These are phyloP conservation scores for Wickerhamiella sergipiensis DNA, from an alignment of 805 yeast species.

Conservation along the genomic window DNA sequence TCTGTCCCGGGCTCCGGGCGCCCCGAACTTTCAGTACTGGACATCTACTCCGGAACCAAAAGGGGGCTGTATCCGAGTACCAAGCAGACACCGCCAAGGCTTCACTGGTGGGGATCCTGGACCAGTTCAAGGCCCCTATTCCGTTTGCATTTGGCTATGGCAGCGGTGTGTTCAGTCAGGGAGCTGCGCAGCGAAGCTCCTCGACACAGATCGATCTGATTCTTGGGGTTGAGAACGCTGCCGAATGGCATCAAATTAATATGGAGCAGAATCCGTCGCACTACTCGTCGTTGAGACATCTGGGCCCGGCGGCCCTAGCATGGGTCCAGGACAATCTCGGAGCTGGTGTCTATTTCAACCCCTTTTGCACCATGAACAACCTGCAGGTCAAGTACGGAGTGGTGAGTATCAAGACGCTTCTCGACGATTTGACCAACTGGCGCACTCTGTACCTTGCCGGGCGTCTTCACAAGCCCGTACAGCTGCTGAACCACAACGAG, in stretches of 20 bases:
- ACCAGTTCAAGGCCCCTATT: slow-evolving; percentile 57
- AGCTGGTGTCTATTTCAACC: slow-evolving; percentile 90
- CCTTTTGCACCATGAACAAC: slow-evolving; percentile 56
- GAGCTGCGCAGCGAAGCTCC: slow-evolving; percentile 27
- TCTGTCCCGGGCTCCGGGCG: neutral
- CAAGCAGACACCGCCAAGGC: slow-evolving; percentile 4
- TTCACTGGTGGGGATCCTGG: slow-evolving; percentile 33
- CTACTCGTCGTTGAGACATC: slow-evolving; percentile 51
- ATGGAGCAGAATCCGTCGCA: slow-evolving; percentile 55
- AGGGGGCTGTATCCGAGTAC: neutral
- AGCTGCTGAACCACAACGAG: slow-evolving; percentile 30
- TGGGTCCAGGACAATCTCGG: slow-evolving; percentile 49
- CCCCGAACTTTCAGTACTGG: neutral
- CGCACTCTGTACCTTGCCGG: slow-evolving; percentile 79
- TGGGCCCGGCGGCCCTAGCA: slow-evolving; percentile 48
- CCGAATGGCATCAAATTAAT: slow-evolving; percentile 66
- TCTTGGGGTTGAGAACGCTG: slow-evolving; percentile 62
- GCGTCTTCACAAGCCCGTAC: slow-evolving; percentile 86
- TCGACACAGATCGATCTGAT: slow-evolving; percentile 69
- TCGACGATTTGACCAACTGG: slow-evolving; percentile 74
- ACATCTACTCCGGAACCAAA: neutral
- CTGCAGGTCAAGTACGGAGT: slow-evolving; percentile 74
- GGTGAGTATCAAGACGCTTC: slow-evolving; percentile 45
- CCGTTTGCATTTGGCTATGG: slow-evolving; percentile 87
- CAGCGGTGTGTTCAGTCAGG: slow-evolving; percentile 81